phyloP scores from a whole-genome alignment of 352 stramenopile species.

The Peronospora destructor region DNA sequence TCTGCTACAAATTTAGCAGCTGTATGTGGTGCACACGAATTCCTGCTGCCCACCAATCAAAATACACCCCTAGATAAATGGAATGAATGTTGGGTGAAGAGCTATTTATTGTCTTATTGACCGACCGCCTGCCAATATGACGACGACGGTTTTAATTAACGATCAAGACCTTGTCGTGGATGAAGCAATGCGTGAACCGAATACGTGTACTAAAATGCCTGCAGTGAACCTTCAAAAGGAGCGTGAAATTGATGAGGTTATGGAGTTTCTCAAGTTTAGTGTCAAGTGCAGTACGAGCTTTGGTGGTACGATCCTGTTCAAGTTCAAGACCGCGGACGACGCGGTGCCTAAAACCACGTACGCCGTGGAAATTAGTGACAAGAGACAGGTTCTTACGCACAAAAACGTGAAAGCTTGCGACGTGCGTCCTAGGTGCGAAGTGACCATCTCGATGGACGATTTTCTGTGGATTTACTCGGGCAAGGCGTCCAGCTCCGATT shows the following conservation, averaged over 20 bases:
- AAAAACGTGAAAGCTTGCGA: constrained; percentile 48
- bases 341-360: constrained; percentile 48
- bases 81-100: neutral
- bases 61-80: neutral
- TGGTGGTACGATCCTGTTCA: constrained; percentile 78
- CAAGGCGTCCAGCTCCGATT: constrained; percentile 67
- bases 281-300: constrained; percentile 70
- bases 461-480: constrained; percentile 85
- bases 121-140: neutral
- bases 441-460: constrained; percentile 81
- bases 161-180: constrained; percentile 13
- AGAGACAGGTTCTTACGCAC: constrained; percentile 40
- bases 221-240: constrained; percentile 29
- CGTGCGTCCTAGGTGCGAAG: constrained; percentile 55
- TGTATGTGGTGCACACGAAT: neutral
- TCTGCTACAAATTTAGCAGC: too few relatives aligned
- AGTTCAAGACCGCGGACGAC: constrained; percentile 50
- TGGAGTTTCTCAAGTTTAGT: constrained; percentile 82
- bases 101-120: neutral
- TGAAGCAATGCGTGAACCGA: neutral
- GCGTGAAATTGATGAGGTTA: constrained; percentile 81
- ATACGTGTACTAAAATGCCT: neutral
- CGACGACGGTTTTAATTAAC: neutral
- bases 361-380: constrained; percentile 51
- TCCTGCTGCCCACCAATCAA: neutral